A percentile compares a stretch with the other conserved stretches of the same genome.
These are phyloP conservation scores for Trichosporon sp. DNA, from an alignment of 1,284 basidiomycete species.

Conservation along the genomic window DNA sequence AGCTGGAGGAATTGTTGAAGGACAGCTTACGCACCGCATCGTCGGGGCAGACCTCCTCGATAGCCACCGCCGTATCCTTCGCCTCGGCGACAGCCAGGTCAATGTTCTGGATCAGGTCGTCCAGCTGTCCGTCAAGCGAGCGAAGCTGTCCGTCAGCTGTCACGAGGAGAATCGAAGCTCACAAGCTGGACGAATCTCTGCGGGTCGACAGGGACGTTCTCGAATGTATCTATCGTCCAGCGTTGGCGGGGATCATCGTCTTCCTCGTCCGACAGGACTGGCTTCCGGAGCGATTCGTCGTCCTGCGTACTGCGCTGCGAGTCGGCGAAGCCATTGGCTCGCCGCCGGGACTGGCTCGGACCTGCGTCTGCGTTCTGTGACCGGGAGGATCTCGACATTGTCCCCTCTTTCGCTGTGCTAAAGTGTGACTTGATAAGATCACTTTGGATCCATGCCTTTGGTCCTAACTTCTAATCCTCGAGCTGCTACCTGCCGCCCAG, in stretches of 20 bases:
- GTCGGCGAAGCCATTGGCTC: neutral
- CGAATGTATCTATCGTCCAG: slow-evolving; percentile 31
- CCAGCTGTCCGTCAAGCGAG: slow-evolving; percentile 13
- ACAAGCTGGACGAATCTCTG: neutral
- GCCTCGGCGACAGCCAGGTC: slow-evolving; percentile 19
- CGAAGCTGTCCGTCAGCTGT: slow-evolving; percentile 5
- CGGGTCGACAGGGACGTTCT: slow-evolving; percentile 12
- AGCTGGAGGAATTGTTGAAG: neutral
- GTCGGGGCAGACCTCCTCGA: slow-evolving; percentile 28
- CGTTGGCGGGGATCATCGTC: slow-evolving; percentile 3
- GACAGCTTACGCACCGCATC: slow-evolving; percentile 21
- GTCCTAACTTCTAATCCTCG: too few species aligned
- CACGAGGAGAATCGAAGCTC: neutral
- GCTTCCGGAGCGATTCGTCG: slow-evolving; percentile 31
- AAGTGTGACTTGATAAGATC: neutral
- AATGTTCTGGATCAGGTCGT: slow-evolving; percentile 14
- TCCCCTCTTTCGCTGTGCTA: neutral
- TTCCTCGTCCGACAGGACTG: slow-evolving; percentile 49
- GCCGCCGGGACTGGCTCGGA: neutral
- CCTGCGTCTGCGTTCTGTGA: neutral
- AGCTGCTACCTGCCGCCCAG: too few species aligned
- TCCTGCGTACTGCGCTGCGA: neutral
- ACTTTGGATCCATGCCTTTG: too few species aligned
- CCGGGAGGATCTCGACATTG: neutral
- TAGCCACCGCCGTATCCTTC: slow-evolving; percentile 16